Base-by-base conservation (phyloP, 176 grass and related monocot genomes). In the Phoenix roebelenii region DNA sequence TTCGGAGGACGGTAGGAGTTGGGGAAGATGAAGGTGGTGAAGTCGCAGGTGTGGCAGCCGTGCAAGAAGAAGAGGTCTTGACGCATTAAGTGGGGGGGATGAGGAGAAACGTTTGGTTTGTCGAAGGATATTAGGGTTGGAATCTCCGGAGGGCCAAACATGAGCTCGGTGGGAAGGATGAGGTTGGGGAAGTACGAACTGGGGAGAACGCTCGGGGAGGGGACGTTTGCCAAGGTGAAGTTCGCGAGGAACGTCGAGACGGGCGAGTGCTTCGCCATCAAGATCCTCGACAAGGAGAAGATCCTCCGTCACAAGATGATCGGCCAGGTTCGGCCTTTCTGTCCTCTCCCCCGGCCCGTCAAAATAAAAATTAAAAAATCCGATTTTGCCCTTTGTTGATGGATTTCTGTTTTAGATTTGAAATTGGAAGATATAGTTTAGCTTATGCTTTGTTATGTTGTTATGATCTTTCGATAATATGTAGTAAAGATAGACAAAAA, bases 221-320 rank as follows among this genome's bases (percentile, higher is more conserved):
- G 94, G 5, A 89, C 84, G 63, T 98, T 98, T 77, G 94, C 94
- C 44, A 98, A 98, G 84, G 94, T 98, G 22, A 98, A 98, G 80
- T 98, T 98, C 82, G 94, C 94, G 15, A 67, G 64, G 68, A 98
- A 92, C 83, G 76, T 89, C 25, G 85, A 93, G 3, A 76, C 84
- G 23, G 66, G 59, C 16, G 94, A 93, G 61, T 79, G 73, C 72
- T 88, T 93, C 16, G 94, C 94, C 74, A 89, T 98, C 80, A 98
- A 98, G 82, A 85, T 98, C 73, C 80, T 98, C 55, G 94, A 98
- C 72, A 98, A 98, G 72, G 94, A 98, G 25, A 98, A 93, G 76
- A 82, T 98, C 35, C 85, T 98, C 69, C 69, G 69, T 49, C 94
- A 98, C 78, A 93, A 89, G 82, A 98, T 98, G 94, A 80, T 98